Evolutionary conservation across 768 basidiomycete species (phyloP), one percentile per base, ranked within the genome.

Genomic region (Phanerodontia chrysosporium): DNA sequence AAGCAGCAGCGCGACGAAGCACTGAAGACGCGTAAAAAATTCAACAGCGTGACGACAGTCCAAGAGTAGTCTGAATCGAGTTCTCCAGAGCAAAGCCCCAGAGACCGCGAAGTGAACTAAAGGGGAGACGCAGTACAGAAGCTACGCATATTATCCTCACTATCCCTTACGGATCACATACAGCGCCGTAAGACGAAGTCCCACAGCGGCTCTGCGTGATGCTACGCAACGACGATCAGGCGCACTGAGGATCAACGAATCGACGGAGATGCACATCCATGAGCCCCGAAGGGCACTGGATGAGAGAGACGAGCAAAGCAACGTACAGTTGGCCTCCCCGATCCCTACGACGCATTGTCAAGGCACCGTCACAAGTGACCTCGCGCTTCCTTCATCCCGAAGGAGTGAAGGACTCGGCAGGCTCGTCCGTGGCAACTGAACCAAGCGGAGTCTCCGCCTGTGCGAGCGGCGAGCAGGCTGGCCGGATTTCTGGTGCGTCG

Each of bases 51-150:
- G 45, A 49, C 58, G 45, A 62, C 70, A 69, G 71, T 73, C 71
- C 61, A 67, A 74, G 75, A 76, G 67, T 75, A 78, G 74, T 78
- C 76, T 78, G 76, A 78, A 76, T 76, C 71, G 75, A 74, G 74
- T 75, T 76, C 61, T 66, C 63, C 60, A 55, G 46, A 45, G 45
- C 30, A 29, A 49, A 53, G 39, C 39, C 45, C 45, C 21, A 25
- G 46, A 48, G 46, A 49, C 71, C 71, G 72, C 73, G 70, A 74
- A 74, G 72, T 75, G 73, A 14, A 60, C 58, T 60, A 24, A 60
- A 60, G 58, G 58, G 44, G 52, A 48, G 51, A n/a, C 51, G 18
- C 29, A 42, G 39, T 18, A 42, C 4, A 4, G 39, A 18, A 42
- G 39, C 18, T 42, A 10, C 25, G 29, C 10, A 48, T 45, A 29